Evolutionary conservation across 768 basidiomycete species (phyloP), one percentile per base, ranked within the genome.

Genomic region (Lactarius indigo): DNA sequence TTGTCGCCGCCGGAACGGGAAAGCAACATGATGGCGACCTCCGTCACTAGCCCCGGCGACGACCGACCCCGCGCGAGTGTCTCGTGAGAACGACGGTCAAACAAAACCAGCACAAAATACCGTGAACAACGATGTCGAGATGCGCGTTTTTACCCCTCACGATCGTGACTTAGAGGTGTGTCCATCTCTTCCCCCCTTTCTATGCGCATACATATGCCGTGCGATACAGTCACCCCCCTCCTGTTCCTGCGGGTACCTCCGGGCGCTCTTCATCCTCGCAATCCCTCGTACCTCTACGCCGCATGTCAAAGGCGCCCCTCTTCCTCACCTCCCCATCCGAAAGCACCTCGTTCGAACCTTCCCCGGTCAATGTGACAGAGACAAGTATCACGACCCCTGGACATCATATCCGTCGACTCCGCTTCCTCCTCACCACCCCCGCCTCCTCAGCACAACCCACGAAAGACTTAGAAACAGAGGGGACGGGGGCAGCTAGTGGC

Each of bases 341-440:
- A 33, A 10, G 9, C 9, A 33, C 33, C 2, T 33, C 9, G 41
- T 42, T 17, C 15, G 33, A 33, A 6, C 41, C 41, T 17, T 17
- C 17, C 41, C 18, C 1, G 17, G 5, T 1, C 17, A 42, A 42
- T 17, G 41, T 42, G 6, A 42, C 17, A 41, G 18, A 6, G 17
- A 3, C 1, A 17, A 17, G 41, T 0, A 18, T 17, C 17, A 15
- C 41, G 41, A 42, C 5, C 41, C 18, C 17, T 35, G 23, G 57
- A 63, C 15, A 17, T 63, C 4, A 67, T 67, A 41, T 67, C 55
- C 31, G 54, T 67, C 4, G 17, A 30, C 3, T 55, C 61, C 23
- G 55, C 57, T 1, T 59, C 66, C 12, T 30, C 26, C 2, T 50
- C 30, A 15, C 61, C 2, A n/a, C 8, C n/a, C 9, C 31, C 30